phyloP scores from a whole-genome alignment of 148 eudicot species.

The Mesembryanthemum crystallinum region DNA sequence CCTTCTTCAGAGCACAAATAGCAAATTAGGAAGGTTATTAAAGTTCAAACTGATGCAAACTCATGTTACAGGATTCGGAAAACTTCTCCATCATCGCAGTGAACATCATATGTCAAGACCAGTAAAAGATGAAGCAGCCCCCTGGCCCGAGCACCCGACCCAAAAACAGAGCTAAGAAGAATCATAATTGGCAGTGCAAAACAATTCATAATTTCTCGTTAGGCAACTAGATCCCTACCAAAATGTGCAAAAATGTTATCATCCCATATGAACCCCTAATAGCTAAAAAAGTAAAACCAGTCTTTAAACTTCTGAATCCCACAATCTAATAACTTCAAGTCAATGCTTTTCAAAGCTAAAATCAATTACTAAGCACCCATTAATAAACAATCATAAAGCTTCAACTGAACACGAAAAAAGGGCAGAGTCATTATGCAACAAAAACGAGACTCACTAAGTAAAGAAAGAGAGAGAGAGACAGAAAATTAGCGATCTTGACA shows the following conservation, averaged over 20 bases:
- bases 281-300: neutral
- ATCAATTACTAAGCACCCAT: neutral
- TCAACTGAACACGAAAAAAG: neutral
- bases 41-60: too few species aligned
- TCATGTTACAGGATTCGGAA: too few species aligned
- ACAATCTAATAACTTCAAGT: neutral
- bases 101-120: neutral
- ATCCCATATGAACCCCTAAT: neutral
- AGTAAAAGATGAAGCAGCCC: too few species aligned
- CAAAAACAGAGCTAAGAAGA: neutral
- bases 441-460: constrained; percentile 22
- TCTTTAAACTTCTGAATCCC: neutral
- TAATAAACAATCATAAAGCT: too few species aligned
- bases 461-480: constrained; percentile 4
- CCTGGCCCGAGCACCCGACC: too few species aligned
- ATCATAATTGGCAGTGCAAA: neutral
- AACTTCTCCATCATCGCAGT: too few species aligned
- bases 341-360: neutral
- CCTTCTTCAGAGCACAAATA: too few species aligned
- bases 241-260: neutral
- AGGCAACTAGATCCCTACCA: neutral
- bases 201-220: neutral
- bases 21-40: too few species aligned
- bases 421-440: neutral
- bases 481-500: constrained; percentile 47